A percentile compares a stretch with the other conserved stretches of the same genome.
Conservation (phyloP, 805 yeast species). For the Sugiyamaella boreocaroliniensis region DNA sequence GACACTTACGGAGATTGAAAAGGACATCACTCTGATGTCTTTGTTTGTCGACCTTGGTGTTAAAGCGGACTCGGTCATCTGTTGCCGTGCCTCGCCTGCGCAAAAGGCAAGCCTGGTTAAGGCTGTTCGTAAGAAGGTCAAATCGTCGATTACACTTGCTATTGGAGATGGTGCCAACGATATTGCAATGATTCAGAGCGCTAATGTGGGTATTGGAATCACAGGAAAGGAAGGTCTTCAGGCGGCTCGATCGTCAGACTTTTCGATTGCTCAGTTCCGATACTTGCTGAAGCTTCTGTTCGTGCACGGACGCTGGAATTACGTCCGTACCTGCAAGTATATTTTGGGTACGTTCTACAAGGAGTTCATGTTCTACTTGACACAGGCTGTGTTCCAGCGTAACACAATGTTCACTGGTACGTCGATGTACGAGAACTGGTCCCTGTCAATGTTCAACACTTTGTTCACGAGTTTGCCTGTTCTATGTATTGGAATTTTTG, state of each 20-base stretch:
- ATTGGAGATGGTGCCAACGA: conserved; percentile 99
- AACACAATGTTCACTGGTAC: conserved; percentile 87
- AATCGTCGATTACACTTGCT: conserved; percentile 75
- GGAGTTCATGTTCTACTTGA: conserved; percentile 79
- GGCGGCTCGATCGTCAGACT: conserved; percentile 93
- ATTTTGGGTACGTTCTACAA: conserved; percentile 92
- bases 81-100: conserved; percentile 95
- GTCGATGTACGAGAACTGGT: conserved; percentile 91
- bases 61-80: conserved; percentile 80
- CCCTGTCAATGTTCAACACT: conserved; percentile 94
- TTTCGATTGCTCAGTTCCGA: conserved; percentile 90
- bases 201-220: conserved; percentile 95
- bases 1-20: conserved; percentile 66
- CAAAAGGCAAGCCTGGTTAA: conserved; percentile 90
- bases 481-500: conserved; percentile 89
- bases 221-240: conserved; percentile 97
- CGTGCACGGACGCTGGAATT: conserved; percentile 95
- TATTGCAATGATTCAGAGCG: conserved; percentile 98
- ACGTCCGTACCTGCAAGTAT: conserved; percentile 84
- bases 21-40: conserved; percentile 62
- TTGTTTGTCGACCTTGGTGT: conserved; percentile 81
- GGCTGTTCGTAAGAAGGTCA: conserved; percentile 65
- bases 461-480: conserved; percentile 91
- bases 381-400: conserved; percentile 83
- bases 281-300: conserved; percentile 72